A percentile compares a stretch with the other conserved stretches of the same genome.
Evolutionary conservation across 148 eudicot species (phyloP).

Genomic region (Bassia scoparia): DNA sequence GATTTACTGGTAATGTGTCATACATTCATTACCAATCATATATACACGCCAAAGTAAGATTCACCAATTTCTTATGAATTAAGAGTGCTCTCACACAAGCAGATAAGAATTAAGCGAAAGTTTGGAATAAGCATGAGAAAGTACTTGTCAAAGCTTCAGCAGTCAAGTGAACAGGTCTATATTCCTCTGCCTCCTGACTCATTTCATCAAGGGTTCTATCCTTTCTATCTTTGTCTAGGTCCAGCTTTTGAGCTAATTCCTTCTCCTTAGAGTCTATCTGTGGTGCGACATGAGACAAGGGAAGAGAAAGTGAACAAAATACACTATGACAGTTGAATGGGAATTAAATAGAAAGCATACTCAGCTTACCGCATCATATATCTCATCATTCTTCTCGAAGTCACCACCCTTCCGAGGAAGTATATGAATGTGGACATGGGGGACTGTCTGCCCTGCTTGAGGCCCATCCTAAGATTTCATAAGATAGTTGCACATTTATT

Average conservation of each 20-base stretch:
- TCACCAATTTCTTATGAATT: background rate
- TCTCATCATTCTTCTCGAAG: conserved; percentile 84
- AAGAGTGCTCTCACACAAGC: background rate
- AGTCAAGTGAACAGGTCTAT: conserved; percentile 53
- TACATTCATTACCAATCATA: no score
- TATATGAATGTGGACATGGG: conserved; percentile 90
- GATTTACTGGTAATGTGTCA: background rate
- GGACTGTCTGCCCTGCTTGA: conserved; percentile 83
- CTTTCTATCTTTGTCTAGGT: conserved; percentile 82
- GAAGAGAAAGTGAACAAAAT: background rate
- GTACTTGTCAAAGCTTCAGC: background rate
- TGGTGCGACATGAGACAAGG: conserved; percentile 14
- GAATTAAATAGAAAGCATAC: conserved; percentile 1
- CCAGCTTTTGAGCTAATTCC: conserved; percentile 73
- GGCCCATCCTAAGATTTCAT: conserved; percentile 68
- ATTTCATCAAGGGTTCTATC: conserved; percentile 82
- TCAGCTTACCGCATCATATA: conserved; percentile 76
- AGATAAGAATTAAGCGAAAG: background rate
- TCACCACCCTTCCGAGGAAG: conserved; percentile 75
- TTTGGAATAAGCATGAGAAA: background rate
- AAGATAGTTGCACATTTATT: background rate
- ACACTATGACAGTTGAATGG: background rate
- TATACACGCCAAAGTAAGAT: background rate
- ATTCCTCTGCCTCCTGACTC: conserved; percentile 74
- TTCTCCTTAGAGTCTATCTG: conserved; percentile 89